A percentile compares a stretch with the other conserved stretches of the same genome.
Evolutionary conservation across 345 rosid species (phyloP).

Genomic region (Populus nigra): DNA sequence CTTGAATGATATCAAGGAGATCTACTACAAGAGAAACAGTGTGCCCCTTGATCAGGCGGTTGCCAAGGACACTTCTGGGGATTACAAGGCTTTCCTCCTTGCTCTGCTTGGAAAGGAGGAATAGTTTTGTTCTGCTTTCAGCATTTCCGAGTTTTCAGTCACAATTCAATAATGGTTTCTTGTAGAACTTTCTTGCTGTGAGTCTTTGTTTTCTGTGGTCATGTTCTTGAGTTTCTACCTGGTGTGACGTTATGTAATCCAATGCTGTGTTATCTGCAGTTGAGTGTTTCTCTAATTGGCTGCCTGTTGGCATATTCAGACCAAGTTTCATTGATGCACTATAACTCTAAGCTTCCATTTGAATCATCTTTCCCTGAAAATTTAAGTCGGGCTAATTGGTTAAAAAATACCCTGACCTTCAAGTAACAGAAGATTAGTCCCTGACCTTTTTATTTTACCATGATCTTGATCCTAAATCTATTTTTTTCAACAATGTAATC

Average conservation of each 20-base stretch:
- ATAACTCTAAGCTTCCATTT: too few relatives aligned
- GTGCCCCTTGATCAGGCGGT: constrained; percentile 45
- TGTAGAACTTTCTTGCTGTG: not conserved
- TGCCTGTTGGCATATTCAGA: not conserved
- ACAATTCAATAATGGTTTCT: not conserved
- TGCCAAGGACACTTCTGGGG: constrained; percentile 57
- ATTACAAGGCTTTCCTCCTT: constrained; percentile 52
- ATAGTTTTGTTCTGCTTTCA: not conserved
- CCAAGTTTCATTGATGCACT: too few relatives aligned
- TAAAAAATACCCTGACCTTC: too few relatives aligned
- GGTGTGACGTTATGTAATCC: not conserved
- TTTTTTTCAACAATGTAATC: too few relatives aligned
- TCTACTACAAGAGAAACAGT: constrained; percentile 57
- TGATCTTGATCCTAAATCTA: too few relatives aligned
- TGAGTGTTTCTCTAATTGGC: not conserved
- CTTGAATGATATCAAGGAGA: constrained; percentile 49
- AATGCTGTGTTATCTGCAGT: not conserved
- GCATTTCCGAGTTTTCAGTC: not conserved
- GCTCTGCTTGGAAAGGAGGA: constrained; percentile 50
- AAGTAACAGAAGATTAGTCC: too few relatives aligned
- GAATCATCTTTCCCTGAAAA: too few relatives aligned
- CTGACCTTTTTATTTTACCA: too few relatives aligned
- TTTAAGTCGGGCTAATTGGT: too few relatives aligned
- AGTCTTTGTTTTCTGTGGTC: not conserved
- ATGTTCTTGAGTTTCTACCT: not conserved